Evolutionary conservation across 306 rosid genomes (phyloP).

Genomic region (Aeschynomene evenia): DNA sequence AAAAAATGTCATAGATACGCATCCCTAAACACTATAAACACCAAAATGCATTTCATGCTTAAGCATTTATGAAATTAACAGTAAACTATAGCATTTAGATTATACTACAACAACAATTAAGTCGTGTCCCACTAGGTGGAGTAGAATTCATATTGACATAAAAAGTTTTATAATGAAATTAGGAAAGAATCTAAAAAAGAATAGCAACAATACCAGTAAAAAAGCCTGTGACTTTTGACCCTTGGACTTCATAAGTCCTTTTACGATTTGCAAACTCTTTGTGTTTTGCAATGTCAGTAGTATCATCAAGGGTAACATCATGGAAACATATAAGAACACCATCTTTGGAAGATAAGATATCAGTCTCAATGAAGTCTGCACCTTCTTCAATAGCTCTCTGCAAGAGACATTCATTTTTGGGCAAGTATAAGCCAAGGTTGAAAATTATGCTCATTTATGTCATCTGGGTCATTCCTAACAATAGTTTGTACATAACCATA

Average conservation of each 20-base stretch:
- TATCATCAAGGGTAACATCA: slow-evolving; percentile 69
- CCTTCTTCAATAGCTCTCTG: slow-evolving; percentile 98
- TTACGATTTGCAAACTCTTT: slow-evolving; percentile 70
- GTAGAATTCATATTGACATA: neutral
- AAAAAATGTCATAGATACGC: neutral
- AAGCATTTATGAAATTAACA: neutral
- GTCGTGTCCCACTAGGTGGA: too few species aligned
- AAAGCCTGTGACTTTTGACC: slow-evolving; percentile 65
- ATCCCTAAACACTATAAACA: neutral
- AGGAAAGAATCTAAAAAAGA: neutral
- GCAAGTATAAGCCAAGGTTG: slow-evolving; percentile 9
- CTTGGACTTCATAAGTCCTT: slow-evolving; percentile 82
- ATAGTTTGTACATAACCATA: slow-evolving; percentile 3
- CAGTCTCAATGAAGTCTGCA: slow-evolving; percentile 93
- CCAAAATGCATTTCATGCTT: slow-evolving; percentile 11
- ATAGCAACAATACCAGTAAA: slow-evolving; percentile 55
- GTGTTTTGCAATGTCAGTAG: slow-evolving; percentile 63
- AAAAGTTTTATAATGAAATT: neutral
- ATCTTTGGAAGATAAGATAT: slow-evolving; percentile 81
- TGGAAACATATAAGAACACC: slow-evolving; percentile 89
- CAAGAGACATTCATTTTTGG: slow-evolving; percentile 33
- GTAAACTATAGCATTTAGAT: slow-evolving; percentile 12
- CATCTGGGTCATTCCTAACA: neutral
- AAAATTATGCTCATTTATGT: neutral
- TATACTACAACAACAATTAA: neutral